These are phyloP conservation scores for Agrocybe pediades DNA, from an alignment of 768 basidiomycete species.

Conservation along the genomic window DNA sequence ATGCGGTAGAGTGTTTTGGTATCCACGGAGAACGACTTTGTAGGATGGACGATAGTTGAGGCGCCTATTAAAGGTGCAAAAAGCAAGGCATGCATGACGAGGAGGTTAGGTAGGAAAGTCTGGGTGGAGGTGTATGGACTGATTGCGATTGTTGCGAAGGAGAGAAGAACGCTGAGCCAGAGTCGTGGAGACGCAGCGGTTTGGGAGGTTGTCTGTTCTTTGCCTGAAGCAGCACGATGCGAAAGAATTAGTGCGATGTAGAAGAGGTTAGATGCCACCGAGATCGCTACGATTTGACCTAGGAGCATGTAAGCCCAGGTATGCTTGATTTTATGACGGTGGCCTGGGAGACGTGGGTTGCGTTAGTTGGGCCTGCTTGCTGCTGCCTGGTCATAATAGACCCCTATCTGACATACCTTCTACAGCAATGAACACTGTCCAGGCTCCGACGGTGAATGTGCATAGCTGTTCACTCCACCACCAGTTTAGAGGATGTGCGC, in stretches of 20 bases:
- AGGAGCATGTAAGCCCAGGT: conserved; percentile 73
- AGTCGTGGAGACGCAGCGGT: conserved; percentile 25
- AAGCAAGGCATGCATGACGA: conserved; percentile 61
- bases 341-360: conserved; percentile 23
- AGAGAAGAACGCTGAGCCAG: conserved; percentile 44
- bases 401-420: conserved; percentile 45
- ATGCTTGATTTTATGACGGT: conserved; percentile 42
- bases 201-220: conserved; percentile 4
- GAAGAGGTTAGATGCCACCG: conserved; percentile 66
- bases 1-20: conserved; percentile 37
- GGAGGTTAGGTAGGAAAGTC: conserved; percentile 59
- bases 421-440: conserved; percentile 51
- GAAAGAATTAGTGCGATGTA: conserved; percentile 49
- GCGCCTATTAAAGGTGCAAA: conserved; percentile 49
- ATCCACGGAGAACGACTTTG: conserved; percentile 20
- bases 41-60: background rate
- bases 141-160: conserved; percentile 44
- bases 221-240: conserved; percentile 25
- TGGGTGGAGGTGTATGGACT: conserved; percentile 43
- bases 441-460: conserved; percentile 57
- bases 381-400: too few species aligned
- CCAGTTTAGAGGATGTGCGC: conserved; percentile 52
- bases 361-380: too few species aligned
- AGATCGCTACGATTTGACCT: conserved; percentile 72
- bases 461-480: conserved; percentile 75